Percentiles rank a stretch among this genome's conserved stretches.
phyloP scores from a whole-genome alignment of 2,329 filamentous ascomycete species.

The Aspergillus felis region DNA sequence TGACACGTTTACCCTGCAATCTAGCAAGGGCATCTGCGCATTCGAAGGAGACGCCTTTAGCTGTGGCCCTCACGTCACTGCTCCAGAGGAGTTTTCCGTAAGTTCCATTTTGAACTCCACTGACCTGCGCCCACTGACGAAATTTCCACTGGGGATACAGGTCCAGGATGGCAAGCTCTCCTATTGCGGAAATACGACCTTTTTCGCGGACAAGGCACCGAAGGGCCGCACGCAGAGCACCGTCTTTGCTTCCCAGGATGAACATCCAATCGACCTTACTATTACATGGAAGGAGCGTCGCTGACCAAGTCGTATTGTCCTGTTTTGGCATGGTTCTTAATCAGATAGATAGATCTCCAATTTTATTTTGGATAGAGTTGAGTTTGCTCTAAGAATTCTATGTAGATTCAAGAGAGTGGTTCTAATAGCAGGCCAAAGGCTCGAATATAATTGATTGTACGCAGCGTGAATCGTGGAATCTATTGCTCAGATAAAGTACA shows the following conservation, averaged over 20 bases:
- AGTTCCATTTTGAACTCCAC: conserved; percentile 1
- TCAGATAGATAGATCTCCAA: not conserved
- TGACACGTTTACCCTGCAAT: conserved; percentile 51
- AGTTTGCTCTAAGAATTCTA: not conserved
- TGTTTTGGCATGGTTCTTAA: not conserved
- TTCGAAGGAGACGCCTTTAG: conserved; percentile 52
- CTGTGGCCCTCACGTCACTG: conserved; percentile 43
- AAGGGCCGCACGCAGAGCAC: conserved; percentile 33
- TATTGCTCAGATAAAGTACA: conserved; percentile 14
- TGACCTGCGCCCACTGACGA: not conserved
- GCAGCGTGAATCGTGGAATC: conserved; percentile 1
- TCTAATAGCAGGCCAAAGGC: not conserved
- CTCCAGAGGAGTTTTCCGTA: conserved; percentile 31
- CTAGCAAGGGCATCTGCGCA: conserved; percentile 58
- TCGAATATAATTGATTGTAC: not conserved
- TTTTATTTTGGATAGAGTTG: not conserved
- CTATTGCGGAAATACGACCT: conserved; percentile 33
- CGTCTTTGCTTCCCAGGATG: conserved; percentile 28
- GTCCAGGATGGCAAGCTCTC: conserved; percentile 29
- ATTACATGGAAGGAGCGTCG: conserved; percentile 28
- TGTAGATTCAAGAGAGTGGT: conserved; percentile 5
- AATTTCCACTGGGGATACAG: conserved; percentile 12
- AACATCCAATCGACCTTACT: conserved; percentile 31
- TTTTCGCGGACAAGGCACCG: conserved; percentile 37
- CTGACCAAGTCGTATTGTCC: not conserved